Percentiles rank a stretch among this genome's conserved stretches.
Conservation (phyloP, 495 filamentous ascomycete genomes). For the Penicillium verhagenii region DNA sequence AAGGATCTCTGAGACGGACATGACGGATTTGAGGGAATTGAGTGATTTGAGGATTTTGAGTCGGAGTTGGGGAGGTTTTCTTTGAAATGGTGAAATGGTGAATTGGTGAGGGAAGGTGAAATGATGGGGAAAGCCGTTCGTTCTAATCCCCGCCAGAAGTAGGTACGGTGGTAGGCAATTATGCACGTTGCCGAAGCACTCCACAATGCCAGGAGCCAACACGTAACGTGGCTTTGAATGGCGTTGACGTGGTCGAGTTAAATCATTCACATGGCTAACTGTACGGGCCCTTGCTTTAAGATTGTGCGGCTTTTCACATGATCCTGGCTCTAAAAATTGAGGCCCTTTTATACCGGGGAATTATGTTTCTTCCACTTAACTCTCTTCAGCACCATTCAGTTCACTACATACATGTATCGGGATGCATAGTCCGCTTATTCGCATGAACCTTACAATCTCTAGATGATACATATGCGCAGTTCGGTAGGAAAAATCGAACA, state of each 20-base stretch:
- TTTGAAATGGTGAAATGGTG: too few relatives aligned
- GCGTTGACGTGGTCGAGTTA: too few relatives aligned
- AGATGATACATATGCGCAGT: too few relatives aligned
- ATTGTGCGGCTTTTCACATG: not conserved
- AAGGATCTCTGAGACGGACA: slow-evolving; percentile 10
- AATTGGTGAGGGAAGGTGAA: too few relatives aligned
- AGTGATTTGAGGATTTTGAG: not conserved
- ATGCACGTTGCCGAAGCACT: not conserved
- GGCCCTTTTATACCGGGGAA: too few relatives aligned
- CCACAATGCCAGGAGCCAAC: not conserved
- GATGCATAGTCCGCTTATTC: not conserved
- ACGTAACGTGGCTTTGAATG: not conserved
- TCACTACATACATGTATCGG: not conserved
- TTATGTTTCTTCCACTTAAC: too few relatives aligned
- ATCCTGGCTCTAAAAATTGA: not conserved
- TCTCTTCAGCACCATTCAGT: too few relatives aligned
- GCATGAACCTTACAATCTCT: too few relatives aligned
- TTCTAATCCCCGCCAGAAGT: too few relatives aligned
- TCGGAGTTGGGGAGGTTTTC: not conserved
- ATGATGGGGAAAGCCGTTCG: too few relatives aligned
- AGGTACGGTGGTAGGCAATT: too few relatives aligned
- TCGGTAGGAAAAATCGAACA: too few relatives aligned
- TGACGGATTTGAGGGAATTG: not conserved
- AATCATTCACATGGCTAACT: not conserved
- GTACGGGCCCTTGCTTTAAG: not conserved